Evolutionary conservation across 108 stramenopile species (phyloP).

Genomic region (Cyclotella cryptica): DNA sequence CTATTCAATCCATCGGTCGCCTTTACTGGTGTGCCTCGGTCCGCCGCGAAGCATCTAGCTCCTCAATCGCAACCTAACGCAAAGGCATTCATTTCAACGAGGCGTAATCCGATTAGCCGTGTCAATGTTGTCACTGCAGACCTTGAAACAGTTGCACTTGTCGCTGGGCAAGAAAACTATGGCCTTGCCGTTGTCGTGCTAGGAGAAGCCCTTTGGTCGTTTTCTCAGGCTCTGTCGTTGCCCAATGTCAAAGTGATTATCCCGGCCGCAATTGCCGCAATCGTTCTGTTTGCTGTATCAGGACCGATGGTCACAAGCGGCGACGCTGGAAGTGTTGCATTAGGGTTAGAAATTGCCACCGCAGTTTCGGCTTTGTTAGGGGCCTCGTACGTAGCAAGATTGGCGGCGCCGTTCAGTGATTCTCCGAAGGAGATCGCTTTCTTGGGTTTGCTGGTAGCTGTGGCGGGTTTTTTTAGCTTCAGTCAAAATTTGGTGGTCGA

Average conservation of each 20-base stretch:
- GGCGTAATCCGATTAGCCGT: neutral
- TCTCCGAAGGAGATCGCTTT: constrained; percentile 89
- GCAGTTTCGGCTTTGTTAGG: constrained; percentile 71
- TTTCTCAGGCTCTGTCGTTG: constrained; percentile 71
- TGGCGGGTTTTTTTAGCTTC: constrained; percentile 89
- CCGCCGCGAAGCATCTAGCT: neutral
- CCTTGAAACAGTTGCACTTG: constrained; percentile 71
- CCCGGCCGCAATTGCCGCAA: constrained; percentile 73
- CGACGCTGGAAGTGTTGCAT: constrained; percentile 61
- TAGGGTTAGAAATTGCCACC: constrained; percentile 83
- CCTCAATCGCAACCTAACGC: neutral
- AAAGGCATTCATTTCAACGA: neutral
- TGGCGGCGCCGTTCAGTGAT: constrained; percentile 73
- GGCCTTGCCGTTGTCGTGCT: constrained; percentile 82
- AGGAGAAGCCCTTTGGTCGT: constrained; percentile 87
- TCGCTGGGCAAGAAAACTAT: constrained; percentile 88
- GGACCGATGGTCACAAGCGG: constrained; percentile 89
- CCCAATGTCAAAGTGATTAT: constrained; percentile 79
- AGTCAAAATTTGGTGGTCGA: constrained; percentile 86
- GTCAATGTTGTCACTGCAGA: constrained; percentile 36
- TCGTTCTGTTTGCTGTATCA: constrained; percentile 62
- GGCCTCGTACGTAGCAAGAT: constrained; percentile 68
- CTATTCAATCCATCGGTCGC: constrained; percentile 17
- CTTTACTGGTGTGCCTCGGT: constrained; percentile 11
- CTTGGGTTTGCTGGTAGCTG: constrained; percentile 75